Base-by-base conservation (phyloP, 768 basidiomycete species). In the Collybia nuda region DNA sequence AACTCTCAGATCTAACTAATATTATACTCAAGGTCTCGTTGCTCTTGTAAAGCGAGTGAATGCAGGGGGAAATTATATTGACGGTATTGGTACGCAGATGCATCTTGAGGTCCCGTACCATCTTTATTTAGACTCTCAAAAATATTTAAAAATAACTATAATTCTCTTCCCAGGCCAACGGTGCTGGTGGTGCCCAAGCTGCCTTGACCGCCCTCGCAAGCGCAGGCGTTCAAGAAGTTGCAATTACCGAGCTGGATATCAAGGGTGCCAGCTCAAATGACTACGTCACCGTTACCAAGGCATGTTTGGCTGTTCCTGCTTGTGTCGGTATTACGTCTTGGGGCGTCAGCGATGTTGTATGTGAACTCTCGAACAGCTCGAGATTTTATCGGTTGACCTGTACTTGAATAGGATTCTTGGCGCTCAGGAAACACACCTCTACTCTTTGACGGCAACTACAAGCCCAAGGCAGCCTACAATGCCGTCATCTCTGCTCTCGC, bases 1-100 rank as follows among this genome's bases (percentile, higher is more conserved):
- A 14, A 11, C 32, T 32, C 2, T 9, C 7, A 11, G 32, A n/a
- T 36, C 3, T 2, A 1, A 32, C 60, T 54, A 62, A 41, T 61
- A 7, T 62, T 67, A 43, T 63, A n/a, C 32, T 18, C 39, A 61
- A 48, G 47, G 47, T 19, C 29, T 48, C 32, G 68, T 74, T 40
- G 60, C 58, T 35, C 63, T 78, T 43, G 70, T 75, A 35, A 72
- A 69, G 47, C 60, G 65, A 28, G 56, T 74, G 56, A 76, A 74
- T 59, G 54, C 62, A 47, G 59, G 57, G 40, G 65, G 64, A 22
- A 67, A 67, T 47, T 60, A 74, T 38, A 76, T 80, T 54, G 78
- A 80, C 53, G 78, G 76, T 49, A 74, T 79, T 52, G 78, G 78
- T 43, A 76, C 78, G 5, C 78, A 79, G 53, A 71, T 69, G 62